These are phyloP conservation scores for Sporisorium graminicola DNA, from an alignment of 1,284 basidiomycete genomes.

Conservation along the genomic window DNA sequence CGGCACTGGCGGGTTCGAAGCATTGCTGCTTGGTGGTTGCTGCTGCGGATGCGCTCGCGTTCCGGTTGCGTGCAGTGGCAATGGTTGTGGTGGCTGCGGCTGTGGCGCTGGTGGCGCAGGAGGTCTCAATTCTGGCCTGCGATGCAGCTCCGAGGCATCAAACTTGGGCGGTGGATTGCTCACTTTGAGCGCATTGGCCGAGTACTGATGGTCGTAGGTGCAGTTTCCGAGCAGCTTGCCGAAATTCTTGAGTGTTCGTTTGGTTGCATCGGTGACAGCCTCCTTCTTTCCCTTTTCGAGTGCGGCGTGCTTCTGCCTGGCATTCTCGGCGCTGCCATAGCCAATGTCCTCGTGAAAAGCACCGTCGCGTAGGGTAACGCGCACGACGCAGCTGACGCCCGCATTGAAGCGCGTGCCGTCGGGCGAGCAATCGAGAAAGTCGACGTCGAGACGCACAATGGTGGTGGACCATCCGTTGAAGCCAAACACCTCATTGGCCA, in stretches of 20 bases:
- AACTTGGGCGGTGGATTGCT: slow-evolving; percentile 51
- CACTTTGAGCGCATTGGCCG: slow-evolving; percentile 81
- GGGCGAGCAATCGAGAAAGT: slow-evolving; percentile 74
- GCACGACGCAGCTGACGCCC: slow-evolving; percentile 85
- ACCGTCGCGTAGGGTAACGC: slow-evolving; percentile 89
- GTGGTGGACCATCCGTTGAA: slow-evolving; percentile 97
- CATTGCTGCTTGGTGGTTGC: not conserved
- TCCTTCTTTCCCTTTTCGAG: slow-evolving; percentile 99
- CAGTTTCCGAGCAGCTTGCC: slow-evolving; percentile 93
- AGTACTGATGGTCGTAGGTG: slow-evolving; percentile 90
- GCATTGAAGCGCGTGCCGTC: slow-evolving; percentile 76
- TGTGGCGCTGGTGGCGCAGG: slow-evolving; percentile 20
- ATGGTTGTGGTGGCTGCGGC: slow-evolving; percentile 4
- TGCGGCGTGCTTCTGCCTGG: slow-evolving; percentile 84
- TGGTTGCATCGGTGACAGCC: slow-evolving; percentile 93
- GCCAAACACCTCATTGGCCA: slow-evolving; percentile 98
- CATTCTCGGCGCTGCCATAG: slow-evolving; percentile 87
- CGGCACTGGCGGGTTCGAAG: slow-evolving; percentile 1
- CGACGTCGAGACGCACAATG: slow-evolving; percentile 81
- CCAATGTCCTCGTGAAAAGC: slow-evolving; percentile 84
- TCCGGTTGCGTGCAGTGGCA: slow-evolving; percentile 2
- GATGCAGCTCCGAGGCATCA: slow-evolving; percentile 51
- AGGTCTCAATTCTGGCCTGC: slow-evolving; percentile 42
- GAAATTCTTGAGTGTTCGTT: slow-evolving; percentile 89
- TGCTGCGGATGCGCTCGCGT: not conserved